Conservation (phyloP, 805 yeast species). For the Clavispora santaluciae region DNA sequence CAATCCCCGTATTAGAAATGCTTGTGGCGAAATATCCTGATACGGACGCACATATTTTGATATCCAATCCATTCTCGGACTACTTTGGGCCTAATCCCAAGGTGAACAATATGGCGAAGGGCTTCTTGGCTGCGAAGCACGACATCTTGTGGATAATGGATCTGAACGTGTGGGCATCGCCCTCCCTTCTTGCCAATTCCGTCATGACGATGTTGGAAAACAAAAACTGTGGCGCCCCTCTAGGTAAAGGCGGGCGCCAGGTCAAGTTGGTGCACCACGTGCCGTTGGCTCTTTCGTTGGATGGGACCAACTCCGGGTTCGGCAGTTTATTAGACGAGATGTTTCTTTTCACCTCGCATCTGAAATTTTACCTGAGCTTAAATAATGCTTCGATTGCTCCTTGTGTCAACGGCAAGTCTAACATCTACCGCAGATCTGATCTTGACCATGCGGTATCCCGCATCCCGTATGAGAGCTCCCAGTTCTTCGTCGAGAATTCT, state of each 20-base stretch:
- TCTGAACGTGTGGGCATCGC: slow-evolving; percentile 75
- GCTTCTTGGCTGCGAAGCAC: slow-evolving; percentile 59
- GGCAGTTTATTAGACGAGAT: slow-evolving; percentile 60
- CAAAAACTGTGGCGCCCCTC: slow-evolving; percentile 45
- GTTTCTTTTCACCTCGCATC: slow-evolving; percentile 79
- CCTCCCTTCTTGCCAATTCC: slow-evolving; percentile 61
- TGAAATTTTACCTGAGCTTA: slow-evolving; percentile 77
- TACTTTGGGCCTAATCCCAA: slow-evolving; percentile 85
- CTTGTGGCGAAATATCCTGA: slow-evolving; percentile 51
- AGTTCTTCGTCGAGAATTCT: slow-evolving; percentile 27
- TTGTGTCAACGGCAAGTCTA: slow-evolving; percentile 88
- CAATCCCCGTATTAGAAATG: slow-evolving; percentile 50
- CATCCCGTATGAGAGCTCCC: slow-evolving; percentile 24
- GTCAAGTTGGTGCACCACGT: slow-evolving; percentile 76
- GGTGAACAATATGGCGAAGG: slow-evolving; percentile 81
- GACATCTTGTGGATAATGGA: slow-evolving; percentile 85
- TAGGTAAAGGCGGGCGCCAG: slow-evolving; percentile 24
- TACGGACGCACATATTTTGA: slow-evolving; percentile 53
- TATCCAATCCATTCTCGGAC: slow-evolving; percentile 40
- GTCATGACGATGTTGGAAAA: slow-evolving; percentile 47
- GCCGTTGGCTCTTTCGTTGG: slow-evolving; percentile 52
- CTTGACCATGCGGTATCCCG: slow-evolving; percentile 52
- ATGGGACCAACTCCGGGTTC: slow-evolving; percentile 6
- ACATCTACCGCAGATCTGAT: slow-evolving; percentile 64
- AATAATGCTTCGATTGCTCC: slow-evolving; percentile 75